Percentiles rank a stretch among this genome's conserved stretches.
Evolutionary conservation across 2,329 filamentous ascomycete species (phyloP).

Genomic region (Fusarium sp.): DNA sequence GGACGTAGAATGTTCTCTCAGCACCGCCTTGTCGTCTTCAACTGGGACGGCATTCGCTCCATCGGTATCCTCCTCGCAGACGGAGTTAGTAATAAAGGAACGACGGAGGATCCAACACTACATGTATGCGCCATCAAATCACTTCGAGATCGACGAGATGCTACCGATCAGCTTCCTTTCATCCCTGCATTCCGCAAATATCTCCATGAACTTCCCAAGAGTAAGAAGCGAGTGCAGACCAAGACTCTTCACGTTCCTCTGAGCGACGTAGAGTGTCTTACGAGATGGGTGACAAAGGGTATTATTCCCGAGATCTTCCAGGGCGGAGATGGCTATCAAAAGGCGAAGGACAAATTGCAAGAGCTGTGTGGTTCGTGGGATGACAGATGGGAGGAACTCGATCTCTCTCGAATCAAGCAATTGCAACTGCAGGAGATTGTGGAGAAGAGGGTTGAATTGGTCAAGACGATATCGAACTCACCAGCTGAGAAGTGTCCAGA

Average conservation of each 20-base stretch:
- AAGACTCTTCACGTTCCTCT: conserved; percentile 78
- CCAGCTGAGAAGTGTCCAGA: conserved; percentile 77
- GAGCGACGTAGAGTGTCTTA: conserved; percentile 85
- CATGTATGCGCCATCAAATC: conserved; percentile 83
- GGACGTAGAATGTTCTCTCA: conserved; percentile 82
- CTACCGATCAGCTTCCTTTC: conserved; percentile 89
- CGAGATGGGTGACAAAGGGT: conserved; percentile 72
- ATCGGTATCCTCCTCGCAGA: conserved; percentile 84
- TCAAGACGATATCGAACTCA: conserved; percentile 70
- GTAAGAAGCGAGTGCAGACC: conserved; percentile 73
- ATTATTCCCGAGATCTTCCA: conserved; percentile 70
- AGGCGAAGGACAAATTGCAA: conserved; percentile 75
- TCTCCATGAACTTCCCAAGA: conserved; percentile 75
- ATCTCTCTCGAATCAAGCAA: conserved; percentile 85
- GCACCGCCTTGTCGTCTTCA: conserved; percentile 85
- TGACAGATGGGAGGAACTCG: conserved; percentile 83
- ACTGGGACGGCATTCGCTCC: conserved; percentile 84
- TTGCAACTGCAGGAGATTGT: conserved; percentile 83
- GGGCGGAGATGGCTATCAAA: conserved; percentile 59
- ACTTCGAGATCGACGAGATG: conserved; percentile 75
- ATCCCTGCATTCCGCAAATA: conserved; percentile 75
- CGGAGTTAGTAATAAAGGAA: conserved; percentile 72
- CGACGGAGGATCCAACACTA: conserved; percentile 71
- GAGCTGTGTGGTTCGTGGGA: conserved; percentile 81
- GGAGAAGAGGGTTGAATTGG: conserved; percentile 74